A percentile compares a stretch with the other conserved stretches of the same genome.
These are phyloP conservation scores for Combretum micranthum DNA, from an alignment of 345 rosid genomes.

Conservation along the genomic window DNA sequence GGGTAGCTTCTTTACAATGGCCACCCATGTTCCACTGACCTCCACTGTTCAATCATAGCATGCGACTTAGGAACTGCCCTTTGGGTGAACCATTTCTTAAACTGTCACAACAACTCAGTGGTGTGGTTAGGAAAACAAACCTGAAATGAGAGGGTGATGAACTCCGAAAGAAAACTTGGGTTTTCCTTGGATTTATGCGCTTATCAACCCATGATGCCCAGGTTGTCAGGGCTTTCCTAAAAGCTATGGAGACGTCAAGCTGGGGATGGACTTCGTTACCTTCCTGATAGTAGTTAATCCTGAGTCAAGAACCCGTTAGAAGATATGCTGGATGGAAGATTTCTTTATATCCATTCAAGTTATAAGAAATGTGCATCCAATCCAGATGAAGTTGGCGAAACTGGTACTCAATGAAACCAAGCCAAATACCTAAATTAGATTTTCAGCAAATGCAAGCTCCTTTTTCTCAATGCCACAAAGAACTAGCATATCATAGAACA, in stretches of 20 bases:
- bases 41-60: constrained; percentile 34
- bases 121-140: constrained; percentile 22
- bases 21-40: constrained; percentile 94
- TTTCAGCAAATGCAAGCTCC: too few species aligned
- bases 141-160: constrained; percentile 90
- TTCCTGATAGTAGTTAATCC: constrained; percentile 93
- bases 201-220: constrained; percentile 94
- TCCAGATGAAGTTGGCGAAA: too few species aligned
- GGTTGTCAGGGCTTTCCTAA: constrained; percentile 64
- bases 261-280: constrained; percentile 54
- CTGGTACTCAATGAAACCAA: too few species aligned
- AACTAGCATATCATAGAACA: too few species aligned
- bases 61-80: background rate
- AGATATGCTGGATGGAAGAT: too few species aligned
- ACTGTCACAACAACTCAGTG: background rate
- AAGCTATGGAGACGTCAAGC: constrained; percentile 70
- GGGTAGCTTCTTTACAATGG: constrained; percentile 62
- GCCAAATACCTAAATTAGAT: too few species aligned
- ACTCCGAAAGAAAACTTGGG: constrained; percentile 75
- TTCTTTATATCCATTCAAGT: too few species aligned
- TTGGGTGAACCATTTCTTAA: too few species aligned
- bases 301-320: constrained; percentile 13
- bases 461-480: too few species aligned
- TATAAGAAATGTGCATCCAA: too few species aligned
- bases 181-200: constrained; percentile 52